These are phyloP conservation scores for Apiosordaria backusii DNA, from an alignment of 495 filamentous ascomycete species.

Conservation along the genomic window DNA sequence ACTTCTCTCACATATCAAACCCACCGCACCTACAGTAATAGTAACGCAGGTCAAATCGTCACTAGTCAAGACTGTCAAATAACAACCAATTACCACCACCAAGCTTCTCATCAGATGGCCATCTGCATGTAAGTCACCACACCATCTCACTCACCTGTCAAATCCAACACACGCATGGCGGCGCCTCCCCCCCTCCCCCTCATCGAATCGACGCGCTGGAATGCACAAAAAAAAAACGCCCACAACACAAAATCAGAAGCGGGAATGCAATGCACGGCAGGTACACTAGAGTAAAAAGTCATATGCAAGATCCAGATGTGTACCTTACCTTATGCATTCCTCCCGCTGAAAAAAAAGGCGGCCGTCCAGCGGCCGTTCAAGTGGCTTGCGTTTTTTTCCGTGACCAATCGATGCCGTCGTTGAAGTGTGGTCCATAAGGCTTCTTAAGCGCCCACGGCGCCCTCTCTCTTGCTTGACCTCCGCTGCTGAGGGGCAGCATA, in stretches of 20 bases:
- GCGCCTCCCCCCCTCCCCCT: not conserved
- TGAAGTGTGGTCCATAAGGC: too few species aligned
- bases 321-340: not conserved
- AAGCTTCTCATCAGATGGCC: not conserved
- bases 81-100: not conserved
- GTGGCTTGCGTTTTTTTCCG: not conserved
- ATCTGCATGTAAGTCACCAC: not conserved
- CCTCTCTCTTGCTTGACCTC: not conserved
- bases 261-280: conserved; percentile 2
- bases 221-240: not conserved
- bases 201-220: not conserved
- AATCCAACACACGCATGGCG: not conserved
- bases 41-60: not conserved
- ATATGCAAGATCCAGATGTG: not conserved
- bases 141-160: not conserved
- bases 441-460: not conserved
- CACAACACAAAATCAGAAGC: not conserved
- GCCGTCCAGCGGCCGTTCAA: not conserved
- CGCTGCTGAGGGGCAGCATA: not conserved
- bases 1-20: not conserved
- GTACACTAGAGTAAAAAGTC: not conserved
- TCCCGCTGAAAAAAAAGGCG: not conserved
- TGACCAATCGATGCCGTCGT: not conserved
- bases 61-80: not conserved
- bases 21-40: not conserved